Conservation (phyloP, 257 asterid species). For the Solanum sejunctum region DNA sequence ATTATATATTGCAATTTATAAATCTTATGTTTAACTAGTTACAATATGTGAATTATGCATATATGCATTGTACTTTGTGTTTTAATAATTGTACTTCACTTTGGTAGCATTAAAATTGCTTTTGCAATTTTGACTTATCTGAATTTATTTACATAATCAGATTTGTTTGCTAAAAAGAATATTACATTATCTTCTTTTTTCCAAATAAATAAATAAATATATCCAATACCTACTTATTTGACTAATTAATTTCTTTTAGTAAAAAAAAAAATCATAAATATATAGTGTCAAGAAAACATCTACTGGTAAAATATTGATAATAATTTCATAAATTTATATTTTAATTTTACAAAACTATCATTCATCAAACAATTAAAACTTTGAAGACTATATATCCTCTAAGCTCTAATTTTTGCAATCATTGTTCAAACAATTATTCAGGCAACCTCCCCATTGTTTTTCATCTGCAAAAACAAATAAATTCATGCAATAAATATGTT, state of each 20-base stretch:
- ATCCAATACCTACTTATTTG: too few relatives aligned
- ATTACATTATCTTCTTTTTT: not conserved
- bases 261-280: not conserved
- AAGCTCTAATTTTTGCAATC: not conserved
- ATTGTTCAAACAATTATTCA: not conserved
- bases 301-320: not conserved
- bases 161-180: not conserved
- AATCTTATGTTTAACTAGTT: not conserved
- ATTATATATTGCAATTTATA: not conserved
- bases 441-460: not conserved
- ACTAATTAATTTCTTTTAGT: not conserved
- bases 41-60: not conserved
- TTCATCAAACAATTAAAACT: not conserved
- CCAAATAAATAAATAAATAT: too few relatives aligned
- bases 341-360: not conserved
- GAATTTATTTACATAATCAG: not conserved
- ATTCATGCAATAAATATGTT: not conserved
- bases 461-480: not conserved
- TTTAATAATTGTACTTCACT: not conserved
- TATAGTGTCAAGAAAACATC: not conserved
- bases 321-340: not conserved
- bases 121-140: not conserved
- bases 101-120: not conserved
- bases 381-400: not conserved
- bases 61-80: not conserved